Evolutionary conservation across 2,329 filamentous ascomycete species (phyloP), one percentile per base, ranked within the genome.

Genomic region (Anisogramma anomala): DNA sequence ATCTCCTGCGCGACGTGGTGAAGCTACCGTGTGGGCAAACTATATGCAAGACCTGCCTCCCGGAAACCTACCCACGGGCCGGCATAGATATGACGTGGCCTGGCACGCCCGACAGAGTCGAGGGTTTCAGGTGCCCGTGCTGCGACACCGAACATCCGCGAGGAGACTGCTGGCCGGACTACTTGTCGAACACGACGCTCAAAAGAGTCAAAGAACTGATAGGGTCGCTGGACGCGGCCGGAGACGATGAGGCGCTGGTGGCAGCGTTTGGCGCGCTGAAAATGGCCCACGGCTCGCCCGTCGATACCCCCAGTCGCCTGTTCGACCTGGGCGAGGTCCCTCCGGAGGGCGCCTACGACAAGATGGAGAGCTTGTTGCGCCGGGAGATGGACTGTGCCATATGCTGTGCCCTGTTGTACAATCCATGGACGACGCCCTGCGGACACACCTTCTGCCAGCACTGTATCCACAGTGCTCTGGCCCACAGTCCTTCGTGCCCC

Each of bases 401-500:
- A 44, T 94, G 88, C 61, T 93, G 89, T 58, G 74, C 78, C 30
- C 60, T 93, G 17, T 82, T 89, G 57, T 65, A 86, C 46, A 83
- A 94, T 47, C 86, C 88, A 0, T 66, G 88, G 38, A 94, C 87
- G 0, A 93, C 85, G 0, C 70, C 75, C 1, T 95, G 88, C 53
- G 88, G 88, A 1, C 88, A 95, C 58, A 94, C 86, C 0, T 89
- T 91, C 53, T 95, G 88, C 58, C 78, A 83, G 15, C 72, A 74
- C 45, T 95, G 88, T 56, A 67, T 94, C 17, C 74, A 79, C 42
- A 76, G 82, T 33, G 77, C 84, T 6, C 67, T 93, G 45, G 82
- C 35, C 3, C 39, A 37, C 18, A 82, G 82, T 2, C 72, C 75
- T 42, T 69, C 82, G 41, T 95, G 88, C 54, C 87, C 88, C 0